Base-by-base conservation (phyloP, 495 filamentous ascomycete genomes). In the Talaromyces proteolyticus region DNA sequence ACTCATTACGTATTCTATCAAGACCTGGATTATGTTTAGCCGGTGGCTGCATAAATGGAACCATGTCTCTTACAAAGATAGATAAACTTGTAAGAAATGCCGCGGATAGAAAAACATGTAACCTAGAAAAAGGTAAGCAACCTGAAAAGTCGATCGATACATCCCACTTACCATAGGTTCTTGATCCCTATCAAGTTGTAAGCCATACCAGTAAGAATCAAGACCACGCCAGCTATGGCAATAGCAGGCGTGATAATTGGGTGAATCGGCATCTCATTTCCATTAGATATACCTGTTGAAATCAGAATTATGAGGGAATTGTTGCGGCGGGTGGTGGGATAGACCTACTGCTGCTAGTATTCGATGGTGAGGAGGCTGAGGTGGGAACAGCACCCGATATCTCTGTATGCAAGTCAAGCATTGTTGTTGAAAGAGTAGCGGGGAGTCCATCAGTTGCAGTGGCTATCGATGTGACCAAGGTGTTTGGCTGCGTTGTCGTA, bases 1-100 rank as follows among this genome's bases (percentile, higher is more conserved):
- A 44, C 75, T 84, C 85, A 92, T 93, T 42, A 96, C 86, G 59
- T 96, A 97, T 40, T 93, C 65, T 52, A 97, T 91, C 7, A 97
- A 68, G 18, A 95, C 77, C 75, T 80, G 37, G 12, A 43, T 37
- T 7, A 8, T 16, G 6, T 22, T 51, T 38, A 42, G 44, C 17
- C 0, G 12, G 2, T 14, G 17, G 48, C n/a, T 46, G 19, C 12
- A 36, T 23, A 22, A 40, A 37, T 20, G 14, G 18, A 45, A 19
- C n/a, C 17, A 66, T n/a, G n/a, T n/a, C n/a, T n/a, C 74, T 54
- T 47, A 80, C 88, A 0, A 86, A 84, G 5, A 91, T 85, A 11
- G 86, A 80, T 23, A 96, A 67, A 53, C 81, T 80, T 14, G 78
- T 74, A 11, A 95, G 67, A 57, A 86, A 90, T 3, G 81, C 88